Percentiles rank a stretch among this genome's conserved stretches.
These are phyloP conservation scores for Zelopaecilomyces penicillatus DNA, from an alignment of 2,329 filamentous ascomycete species.

Conservation along the genomic window DNA sequence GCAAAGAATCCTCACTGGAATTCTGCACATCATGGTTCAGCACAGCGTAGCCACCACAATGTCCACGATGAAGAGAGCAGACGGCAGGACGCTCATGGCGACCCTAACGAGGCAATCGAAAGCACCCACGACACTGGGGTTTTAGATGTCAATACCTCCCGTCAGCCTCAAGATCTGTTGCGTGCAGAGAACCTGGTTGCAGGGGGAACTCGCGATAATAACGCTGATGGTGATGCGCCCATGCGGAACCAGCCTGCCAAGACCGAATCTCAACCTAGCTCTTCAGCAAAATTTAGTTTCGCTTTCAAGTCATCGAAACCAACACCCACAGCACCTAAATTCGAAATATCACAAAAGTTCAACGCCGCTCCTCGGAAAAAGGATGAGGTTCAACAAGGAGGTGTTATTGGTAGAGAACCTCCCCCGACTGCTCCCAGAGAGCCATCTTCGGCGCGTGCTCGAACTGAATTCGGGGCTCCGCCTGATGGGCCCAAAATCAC, in stretches of 20 bases:
- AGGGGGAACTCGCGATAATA: no score
- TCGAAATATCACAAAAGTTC: constrained; percentile 59
- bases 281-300: constrained; percentile 68
- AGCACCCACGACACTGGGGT: constrained; percentile 11
- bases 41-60: constrained; percentile 11
- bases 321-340: constrained; percentile 48
- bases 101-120: constrained; percentile 10
- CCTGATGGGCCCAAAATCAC: constrained; percentile 26
- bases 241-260: constrained; percentile 5
- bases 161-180: not conserved
- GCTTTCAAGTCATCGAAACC: constrained; percentile 72
- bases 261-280: constrained; percentile 44
- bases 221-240: no score
- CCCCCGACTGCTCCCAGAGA: constrained; percentile 44
- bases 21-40: constrained; percentile 25
- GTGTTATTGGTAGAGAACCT: constrained; percentile 35
- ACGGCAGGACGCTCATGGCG: constrained; percentile 11
- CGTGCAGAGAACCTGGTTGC: not conserved
- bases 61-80: constrained; percentile 11
- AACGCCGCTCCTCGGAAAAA: constrained; percentile 53
- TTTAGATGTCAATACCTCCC: not conserved
- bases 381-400: constrained; percentile 15
- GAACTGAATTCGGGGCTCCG: constrained; percentile 25
- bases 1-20: constrained; percentile 66
- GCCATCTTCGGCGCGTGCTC: constrained; percentile 39